Percentiles rank a stretch among this genome's conserved stretches.
Conservation (phyloP, 2,329 filamentous ascomycete species). For the Drechslerella coelobrocha region DNA sequence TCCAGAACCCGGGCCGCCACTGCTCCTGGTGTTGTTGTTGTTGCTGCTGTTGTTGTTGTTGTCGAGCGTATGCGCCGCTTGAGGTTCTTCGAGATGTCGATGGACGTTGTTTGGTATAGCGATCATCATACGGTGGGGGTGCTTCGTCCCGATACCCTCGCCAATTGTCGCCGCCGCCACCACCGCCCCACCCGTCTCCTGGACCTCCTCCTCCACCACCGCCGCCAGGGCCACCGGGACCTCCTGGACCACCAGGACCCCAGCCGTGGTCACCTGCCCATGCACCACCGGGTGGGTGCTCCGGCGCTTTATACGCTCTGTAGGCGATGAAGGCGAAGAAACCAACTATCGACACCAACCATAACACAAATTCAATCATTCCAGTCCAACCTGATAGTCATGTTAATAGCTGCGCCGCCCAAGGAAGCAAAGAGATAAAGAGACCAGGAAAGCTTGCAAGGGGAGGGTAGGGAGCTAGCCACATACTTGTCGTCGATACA, state of each 20-base stretch:
- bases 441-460: background rate
- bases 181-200: slow-evolving; percentile 43
- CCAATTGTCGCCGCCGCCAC: slow-evolving; percentile 45
- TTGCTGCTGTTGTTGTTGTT: slow-evolving; percentile 14
- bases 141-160: slow-evolving; percentile 39
- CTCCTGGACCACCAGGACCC: slow-evolving; percentile 11
- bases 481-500: slow-evolving; percentile 4
- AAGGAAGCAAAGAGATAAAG: background rate
- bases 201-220: slow-evolving; percentile 30
- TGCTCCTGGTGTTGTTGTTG: slow-evolving; percentile 26
- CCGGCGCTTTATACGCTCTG: slow-evolving; percentile 34
- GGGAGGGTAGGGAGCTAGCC: background rate
- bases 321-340: slow-evolving; percentile 48
- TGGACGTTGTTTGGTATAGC: slow-evolving; percentile 22
- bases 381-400: slow-evolving; percentile 27
- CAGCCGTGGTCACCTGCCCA: slow-evolving; percentile 20
- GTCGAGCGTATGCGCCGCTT: slow-evolving; percentile 8
- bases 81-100: slow-evolving; percentile 27
- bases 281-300: slow-evolving; percentile 23
- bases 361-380: slow-evolving; percentile 45
- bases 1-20: slow-evolving; percentile 48
- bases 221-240: background rate
- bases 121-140: slow-evolving; percentile 43
- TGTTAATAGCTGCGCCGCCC: background rate
- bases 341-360: slow-evolving; percentile 34